Base-by-base conservation (phyloP, 345 rosid genomes). In the Alliaria petiolata region DNA sequence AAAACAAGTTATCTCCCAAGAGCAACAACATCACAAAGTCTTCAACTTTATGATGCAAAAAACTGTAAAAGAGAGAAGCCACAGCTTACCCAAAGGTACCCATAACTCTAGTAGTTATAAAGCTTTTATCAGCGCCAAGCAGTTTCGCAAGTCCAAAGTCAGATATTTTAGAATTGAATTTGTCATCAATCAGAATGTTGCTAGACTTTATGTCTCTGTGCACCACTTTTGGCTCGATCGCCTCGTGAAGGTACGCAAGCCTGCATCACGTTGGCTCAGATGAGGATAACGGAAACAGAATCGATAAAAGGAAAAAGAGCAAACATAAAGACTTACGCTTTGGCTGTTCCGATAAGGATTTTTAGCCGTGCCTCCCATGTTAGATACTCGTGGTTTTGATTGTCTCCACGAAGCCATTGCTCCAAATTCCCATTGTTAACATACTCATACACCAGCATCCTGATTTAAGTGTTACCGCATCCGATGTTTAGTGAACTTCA, bases 171-270 rank as follows among this genome's bases (percentile, higher is more conserved):
- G 99, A 85, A 53, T 92, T 88, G 79, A 95, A 95, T 62, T 89
- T 90, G 55, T 88, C 93, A 62, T 95, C 97, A 14, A 95, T 89
- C 79, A 95, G 79, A 68, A 95, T 88, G 72, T 95, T 95, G 76
- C 99, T 95, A 0, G 99, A 95, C 78, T 95, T 95, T 36, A 95
- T 92, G 83, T 95, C 99, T 46, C 99, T 86, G 49, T 95, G 99
- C 79, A 95, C 99, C 73, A 95, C 99, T 84, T 95, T 95, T 67
- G 99, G 99, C 78, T 95, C 99, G 69, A 95, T 92, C 49, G 99
- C 98, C 83, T 95, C 99, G 38, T 95, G 99, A 81, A 95, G 83
- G 70, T 92, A 95, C 16, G 98, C 93, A 49, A 95, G 96, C 76
- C 99, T 95, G 89, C 88, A 86, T 46, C 15, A 40, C 39, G 46